phyloP scores from a whole-genome alignment of 768 basidiomycete genomes.

The Naematelia aurantialba region DNA sequence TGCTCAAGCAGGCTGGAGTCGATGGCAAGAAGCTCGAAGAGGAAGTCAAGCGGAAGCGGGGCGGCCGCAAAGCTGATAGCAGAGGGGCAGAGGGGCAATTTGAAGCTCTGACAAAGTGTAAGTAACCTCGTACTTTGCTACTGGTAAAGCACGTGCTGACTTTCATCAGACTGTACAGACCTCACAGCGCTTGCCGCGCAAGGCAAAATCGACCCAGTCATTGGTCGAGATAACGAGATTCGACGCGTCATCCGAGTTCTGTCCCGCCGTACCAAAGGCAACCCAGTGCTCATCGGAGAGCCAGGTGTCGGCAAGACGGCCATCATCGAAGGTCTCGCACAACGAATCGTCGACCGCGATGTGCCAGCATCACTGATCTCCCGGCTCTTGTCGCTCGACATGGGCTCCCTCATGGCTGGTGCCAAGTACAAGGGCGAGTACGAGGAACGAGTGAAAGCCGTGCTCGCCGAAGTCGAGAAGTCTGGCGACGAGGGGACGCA shows the following conservation, averaged over 20 bases:
- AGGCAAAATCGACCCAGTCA: slow-evolving; percentile 54
- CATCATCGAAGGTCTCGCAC: slow-evolving; percentile 90
- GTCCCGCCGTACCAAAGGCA: slow-evolving; percentile 81
- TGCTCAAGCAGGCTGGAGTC: slow-evolving; percentile 75
- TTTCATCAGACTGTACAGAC: slow-evolving; percentile 42
- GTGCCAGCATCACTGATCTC: slow-evolving; percentile 49
- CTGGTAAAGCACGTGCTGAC: slow-evolving; percentile 1
- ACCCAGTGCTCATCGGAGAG: slow-evolving; percentile 94
- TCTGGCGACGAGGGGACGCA: slow-evolving; percentile 69
- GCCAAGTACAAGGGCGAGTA: slow-evolving; percentile 84
- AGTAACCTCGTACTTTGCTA: slow-evolving; percentile 7
- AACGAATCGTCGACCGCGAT: slow-evolving; percentile 90
- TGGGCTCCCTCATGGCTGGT: slow-evolving; percentile 70
- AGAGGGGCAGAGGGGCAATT: slow-evolving; percentile 87
- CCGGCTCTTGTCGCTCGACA: slow-evolving; percentile 65
- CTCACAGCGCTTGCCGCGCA: slow-evolving; percentile 52
- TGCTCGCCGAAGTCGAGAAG: slow-evolving; percentile 90
- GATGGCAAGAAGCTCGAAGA: slow-evolving; percentile 42
- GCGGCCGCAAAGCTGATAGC: slow-evolving; percentile 78
- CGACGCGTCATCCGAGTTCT: slow-evolving; percentile 77
- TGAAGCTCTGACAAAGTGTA: slow-evolving; percentile 76
- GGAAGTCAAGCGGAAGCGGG: slow-evolving; percentile 56
- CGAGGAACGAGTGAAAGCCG: slow-evolving; percentile 90
- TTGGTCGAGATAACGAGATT: slow-evolving; percentile 73
- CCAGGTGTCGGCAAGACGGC: slow-evolving; percentile 88